Base-by-base conservation (phyloP, 2,329 filamentous ascomycete genomes). In the Sclerotiophoma versabilis region DNA sequence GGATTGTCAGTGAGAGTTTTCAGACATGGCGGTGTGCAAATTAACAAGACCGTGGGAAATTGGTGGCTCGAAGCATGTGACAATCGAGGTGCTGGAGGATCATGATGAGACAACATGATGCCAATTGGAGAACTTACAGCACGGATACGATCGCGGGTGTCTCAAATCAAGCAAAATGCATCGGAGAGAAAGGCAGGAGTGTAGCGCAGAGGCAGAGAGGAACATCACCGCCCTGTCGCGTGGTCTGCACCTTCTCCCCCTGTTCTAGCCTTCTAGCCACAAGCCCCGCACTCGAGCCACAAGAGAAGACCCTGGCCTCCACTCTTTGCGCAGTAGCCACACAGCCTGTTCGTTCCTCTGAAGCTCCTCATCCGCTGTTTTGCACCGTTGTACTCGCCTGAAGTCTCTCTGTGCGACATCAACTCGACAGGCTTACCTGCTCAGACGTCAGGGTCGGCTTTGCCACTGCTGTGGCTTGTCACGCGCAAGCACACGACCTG, bases 161-260 rank as follows among this genome's bases (percentile, higher is more conserved):
- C 4, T 39, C 4, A n/a, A 12, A 25, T 36, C 30, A 44, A 32
- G 30, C 33, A 37, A 12, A 15, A 41, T 9, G 34, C 27, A 54
- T 19, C 4, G 23, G 37, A 29, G 34, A 36, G 45, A 39, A 47
- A 33, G 45, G 34, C 23, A 45, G 29, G 41, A 45, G 45, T 14
- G 46, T 17, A 26, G 46, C 29, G 25, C 34, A 54, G 25, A 27
- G 34, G 34, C 45, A 39, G 38, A 41, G 34, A 49, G 23, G 39
- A 49, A 45, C 45, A 49, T 45, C 46, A 49, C 51, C 29, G 33
- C 43, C 32, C 39, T 54, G 51, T 54, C 51, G 51, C 51, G 51
- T 54, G 44, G 45, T 43, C 44, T 22, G 34, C 32, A 43, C 38
- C 38, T 44, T 44, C 39, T 48, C 38, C 44, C 50, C 44, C 43